A percentile compares a stretch with the other conserved stretches of the same genome.
phyloP scores from a whole-genome alignment of 208 protist genomes.

The Herpetomonas tarakana region DNA sequence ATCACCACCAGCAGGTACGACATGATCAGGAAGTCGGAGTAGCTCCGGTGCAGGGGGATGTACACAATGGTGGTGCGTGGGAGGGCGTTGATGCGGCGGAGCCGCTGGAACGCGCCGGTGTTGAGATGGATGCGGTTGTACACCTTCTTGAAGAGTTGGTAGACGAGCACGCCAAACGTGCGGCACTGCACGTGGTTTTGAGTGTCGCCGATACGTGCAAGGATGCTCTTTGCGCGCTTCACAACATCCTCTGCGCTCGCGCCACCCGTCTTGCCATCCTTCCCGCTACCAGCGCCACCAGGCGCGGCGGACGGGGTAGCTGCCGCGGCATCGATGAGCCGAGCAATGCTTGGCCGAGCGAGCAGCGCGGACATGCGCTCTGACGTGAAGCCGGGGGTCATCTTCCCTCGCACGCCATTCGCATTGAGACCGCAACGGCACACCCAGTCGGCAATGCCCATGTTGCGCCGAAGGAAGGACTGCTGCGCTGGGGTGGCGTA shows the following conservation, averaged over 20 bases:
- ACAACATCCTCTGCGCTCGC: conserved; percentile 27
- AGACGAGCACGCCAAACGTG: conserved; percentile 50
- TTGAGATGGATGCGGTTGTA: conserved; percentile 73
- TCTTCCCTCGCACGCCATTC: conserved; percentile 30
- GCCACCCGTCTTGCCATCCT: conserved; percentile 25
- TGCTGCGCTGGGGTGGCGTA: conserved; percentile 30
- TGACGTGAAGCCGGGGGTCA: conserved; percentile 54
- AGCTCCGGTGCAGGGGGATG: conserved; percentile 78
- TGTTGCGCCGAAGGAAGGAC: conserved; percentile 24
- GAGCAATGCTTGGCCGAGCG: conserved; percentile 41
- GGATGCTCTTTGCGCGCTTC: conserved; percentile 50
- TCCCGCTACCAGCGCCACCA: neutral
- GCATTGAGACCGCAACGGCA: conserved; percentile 37
- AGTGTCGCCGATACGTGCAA: conserved; percentile 72
- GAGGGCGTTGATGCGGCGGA: conserved; percentile 39
- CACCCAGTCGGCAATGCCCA: conserved; percentile 33
- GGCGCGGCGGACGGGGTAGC: too few species aligned
- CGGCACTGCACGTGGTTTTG: conserved; percentile 59
- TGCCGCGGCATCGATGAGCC: conserved; percentile 19
- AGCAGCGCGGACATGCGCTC: conserved; percentile 47
- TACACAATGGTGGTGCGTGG: conserved; percentile 64
- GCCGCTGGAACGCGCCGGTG: conserved; percentile 42
- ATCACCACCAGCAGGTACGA: conserved; percentile 74
- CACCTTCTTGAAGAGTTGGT: conserved; percentile 48
- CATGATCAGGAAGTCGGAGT: conserved; percentile 90